phyloP scores from a whole-genome alignment of 768 basidiomycete species.

The Collybia sordida region DNA sequence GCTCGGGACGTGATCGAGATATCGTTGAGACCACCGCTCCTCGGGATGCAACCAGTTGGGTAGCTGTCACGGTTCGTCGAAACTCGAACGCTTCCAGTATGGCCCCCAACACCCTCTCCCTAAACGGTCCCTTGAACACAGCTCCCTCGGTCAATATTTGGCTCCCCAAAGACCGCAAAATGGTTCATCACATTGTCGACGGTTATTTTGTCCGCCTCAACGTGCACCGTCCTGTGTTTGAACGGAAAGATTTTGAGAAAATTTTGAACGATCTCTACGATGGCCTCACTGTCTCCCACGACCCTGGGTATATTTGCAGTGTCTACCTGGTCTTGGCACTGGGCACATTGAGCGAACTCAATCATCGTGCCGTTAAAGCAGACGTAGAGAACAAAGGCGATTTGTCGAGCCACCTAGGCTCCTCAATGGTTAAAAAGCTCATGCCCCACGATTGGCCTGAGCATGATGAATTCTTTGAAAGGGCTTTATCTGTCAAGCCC shows the following conservation, averaged over 20 bases:
- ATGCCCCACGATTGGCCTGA: conserved; percentile 74
- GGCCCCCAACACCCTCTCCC: conserved; percentile 32
- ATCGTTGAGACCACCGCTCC: conserved; percentile 52
- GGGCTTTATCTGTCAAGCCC: conserved; percentile 75
- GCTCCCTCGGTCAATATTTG: conserved; percentile 50
- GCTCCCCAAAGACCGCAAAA: conserved; percentile 75
- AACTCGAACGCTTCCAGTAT: conserved; percentile 32
- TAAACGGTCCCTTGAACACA: conserved; percentile 26
- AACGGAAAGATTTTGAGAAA: conserved; percentile 65
- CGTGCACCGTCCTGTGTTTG: conserved; percentile 75
- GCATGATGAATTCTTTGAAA: conserved; percentile 83
- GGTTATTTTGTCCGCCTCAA: conserved; percentile 80
- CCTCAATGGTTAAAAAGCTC: conserved; percentile 53
- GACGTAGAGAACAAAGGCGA: conserved; percentile 43
- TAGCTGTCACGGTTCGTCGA: conserved; percentile 50
- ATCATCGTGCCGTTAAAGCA: conserved; percentile 59
- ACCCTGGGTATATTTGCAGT: conserved; percentile 79
- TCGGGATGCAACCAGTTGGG: conserved; percentile 63
- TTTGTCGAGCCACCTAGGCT: conserved; percentile 28
- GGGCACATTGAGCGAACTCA: conserved; percentile 81
- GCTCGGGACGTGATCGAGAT: conserved; percentile 67
- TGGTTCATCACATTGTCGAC: conserved; percentile 60
- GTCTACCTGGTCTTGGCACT: conserved; percentile 77
- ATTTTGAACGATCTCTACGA: conserved; percentile 68
- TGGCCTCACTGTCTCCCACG: conserved; percentile 45